These are phyloP conservation scores for Xylaria venustula DNA, from an alignment of 495 filamentous ascomycete genomes.

Conservation along the genomic window DNA sequence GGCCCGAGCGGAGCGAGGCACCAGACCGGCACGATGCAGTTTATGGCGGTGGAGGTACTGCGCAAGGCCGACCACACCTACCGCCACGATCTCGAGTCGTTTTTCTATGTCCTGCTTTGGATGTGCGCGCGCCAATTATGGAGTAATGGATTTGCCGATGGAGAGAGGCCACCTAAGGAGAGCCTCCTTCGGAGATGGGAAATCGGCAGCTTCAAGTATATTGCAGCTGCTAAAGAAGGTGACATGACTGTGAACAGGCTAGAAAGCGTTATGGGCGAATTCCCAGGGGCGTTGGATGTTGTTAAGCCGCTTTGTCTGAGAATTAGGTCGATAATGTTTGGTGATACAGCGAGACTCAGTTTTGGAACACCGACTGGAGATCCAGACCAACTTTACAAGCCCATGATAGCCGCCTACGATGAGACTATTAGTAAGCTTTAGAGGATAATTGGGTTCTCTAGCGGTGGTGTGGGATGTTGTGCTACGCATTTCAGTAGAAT, in stretches of 20 bases:
- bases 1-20: conserved; percentile 15
- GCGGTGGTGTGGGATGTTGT: too few relatives aligned
- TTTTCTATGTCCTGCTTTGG: too few relatives aligned
- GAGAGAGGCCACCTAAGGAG: conserved; percentile 16
- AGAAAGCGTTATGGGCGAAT: background rate
- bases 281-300: background rate
- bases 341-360: background rate
- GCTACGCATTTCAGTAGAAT: too few relatives aligned
- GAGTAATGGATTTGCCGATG: conserved; percentile 21
- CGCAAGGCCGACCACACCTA: conserved; percentile 24
- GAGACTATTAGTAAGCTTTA: background rate
- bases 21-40: conserved; percentile 20
- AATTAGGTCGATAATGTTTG: conserved; percentile 13
- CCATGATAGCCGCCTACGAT: background rate
- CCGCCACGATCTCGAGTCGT: too few relatives aligned
- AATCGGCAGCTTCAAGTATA: conserved; percentile 20
- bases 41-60: conserved; percentile 36
- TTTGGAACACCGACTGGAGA: conserved; percentile 6
- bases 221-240: conserved; percentile 18
- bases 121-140: conserved; percentile 30
- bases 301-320: conserved; percentile 4
- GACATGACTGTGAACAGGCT: background rate
- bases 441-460: too few relatives aligned
- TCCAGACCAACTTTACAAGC: conserved; percentile 1
- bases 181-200: conserved; percentile 24